These are phyloP conservation scores for Wickerhamomyces mucosus DNA, from an alignment of 805 yeast genomes.

Conservation along the genomic window DNA sequence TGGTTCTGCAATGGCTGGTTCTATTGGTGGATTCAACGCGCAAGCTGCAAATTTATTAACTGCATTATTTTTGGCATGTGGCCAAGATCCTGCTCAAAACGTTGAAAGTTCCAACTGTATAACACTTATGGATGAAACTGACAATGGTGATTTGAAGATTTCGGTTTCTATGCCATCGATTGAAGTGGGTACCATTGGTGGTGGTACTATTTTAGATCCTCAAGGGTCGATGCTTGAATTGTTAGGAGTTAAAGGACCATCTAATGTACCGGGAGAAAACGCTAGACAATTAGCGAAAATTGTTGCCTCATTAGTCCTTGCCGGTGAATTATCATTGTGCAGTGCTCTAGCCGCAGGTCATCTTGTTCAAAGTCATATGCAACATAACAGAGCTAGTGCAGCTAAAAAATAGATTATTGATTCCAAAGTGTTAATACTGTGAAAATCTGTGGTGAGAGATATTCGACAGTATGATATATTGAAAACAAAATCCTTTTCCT, in stretches of 20 bases:
- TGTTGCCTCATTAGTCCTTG: constrained; percentile 90
- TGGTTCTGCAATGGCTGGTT: constrained; percentile 98
- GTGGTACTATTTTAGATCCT: constrained; percentile 96
- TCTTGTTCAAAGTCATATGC: constrained; percentile 95
- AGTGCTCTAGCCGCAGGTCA: constrained; percentile 98
- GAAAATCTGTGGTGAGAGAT: neutral
- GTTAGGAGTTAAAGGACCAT: constrained; percentile 92
- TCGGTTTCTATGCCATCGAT: constrained; percentile 99
- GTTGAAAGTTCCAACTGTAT: constrained; percentile 97
- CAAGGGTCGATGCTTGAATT: constrained; percentile 94
- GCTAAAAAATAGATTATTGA: constrained; percentile 11
- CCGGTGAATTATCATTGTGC: constrained; percentile 91
- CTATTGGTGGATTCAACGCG: constrained; percentile 96
- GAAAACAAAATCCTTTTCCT: no score
- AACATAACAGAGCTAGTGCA: constrained; percentile 59
- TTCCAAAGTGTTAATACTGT: no score
- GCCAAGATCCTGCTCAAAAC: constrained; percentile 99
- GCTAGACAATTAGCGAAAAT: constrained; percentile 88
- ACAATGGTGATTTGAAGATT: constrained; percentile 71
- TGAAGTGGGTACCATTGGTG: constrained; percentile 98
- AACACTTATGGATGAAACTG: constrained; percentile 78
- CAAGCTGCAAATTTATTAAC: constrained; percentile 97
- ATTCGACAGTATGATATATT: no score
- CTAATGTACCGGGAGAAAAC: constrained; percentile 87
- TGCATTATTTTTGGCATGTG: constrained; percentile 88